phyloP scores from a whole-genome alignment of 805 yeast species.

The Saccharomycopsis selenospora region DNA sequence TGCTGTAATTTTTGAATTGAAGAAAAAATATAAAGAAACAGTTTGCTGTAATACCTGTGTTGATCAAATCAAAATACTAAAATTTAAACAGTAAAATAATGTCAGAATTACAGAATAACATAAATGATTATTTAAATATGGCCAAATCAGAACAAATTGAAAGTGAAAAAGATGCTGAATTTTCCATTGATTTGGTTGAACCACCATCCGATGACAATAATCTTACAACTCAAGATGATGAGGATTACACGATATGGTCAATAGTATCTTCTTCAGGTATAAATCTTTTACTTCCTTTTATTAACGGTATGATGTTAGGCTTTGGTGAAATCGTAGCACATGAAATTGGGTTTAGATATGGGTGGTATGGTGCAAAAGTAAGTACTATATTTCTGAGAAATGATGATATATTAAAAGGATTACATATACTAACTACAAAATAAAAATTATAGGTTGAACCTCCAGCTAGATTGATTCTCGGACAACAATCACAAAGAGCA shows the following conservation, averaged over 20 bases:
- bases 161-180: neutral
- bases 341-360: constrained; percentile 74
- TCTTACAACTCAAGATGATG: constrained; percentile 15
- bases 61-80: too few relatives aligned
- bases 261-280: constrained; percentile 50
- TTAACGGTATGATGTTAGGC: constrained; percentile 93
- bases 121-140: neutral
- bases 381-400: constrained; percentile 3
- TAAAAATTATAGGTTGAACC: constrained; percentile 1
- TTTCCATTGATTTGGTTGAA: neutral
- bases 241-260: constrained; percentile 27
- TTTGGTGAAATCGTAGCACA: constrained; percentile 94
- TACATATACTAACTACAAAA: neutral
- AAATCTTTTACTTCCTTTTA: constrained; percentile 75
- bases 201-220: neutral
- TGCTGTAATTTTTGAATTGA: too few relatives aligned
- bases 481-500: neutral
- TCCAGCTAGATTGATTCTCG: neutral
- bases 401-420: neutral
- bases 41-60: too few relatives aligned
- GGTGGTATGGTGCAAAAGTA: constrained; percentile 66
- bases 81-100: neutral
- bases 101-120: neutral
- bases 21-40: too few relatives aligned
- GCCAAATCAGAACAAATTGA: neutral